phyloP scores from a whole-genome alignment of 2,329 filamentous ascomycete species.

The Coniochaeta prunicola region DNA sequence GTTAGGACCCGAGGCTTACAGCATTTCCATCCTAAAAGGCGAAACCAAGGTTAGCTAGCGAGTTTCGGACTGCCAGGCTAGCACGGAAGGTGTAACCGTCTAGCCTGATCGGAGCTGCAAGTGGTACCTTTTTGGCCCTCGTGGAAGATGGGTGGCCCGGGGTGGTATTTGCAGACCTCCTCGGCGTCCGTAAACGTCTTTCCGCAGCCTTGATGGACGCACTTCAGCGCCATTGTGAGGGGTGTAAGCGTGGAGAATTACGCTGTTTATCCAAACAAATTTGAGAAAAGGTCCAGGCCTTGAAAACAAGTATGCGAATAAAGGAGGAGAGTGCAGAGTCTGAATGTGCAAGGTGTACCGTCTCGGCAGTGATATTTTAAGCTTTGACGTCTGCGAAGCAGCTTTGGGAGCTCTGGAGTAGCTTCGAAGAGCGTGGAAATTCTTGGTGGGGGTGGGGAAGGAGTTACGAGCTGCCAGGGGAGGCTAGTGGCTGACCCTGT shows the following conservation, averaged over 20 bases:
- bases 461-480: slow-evolving; percentile 13
- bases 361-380: background rate
- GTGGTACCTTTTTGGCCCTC: slow-evolving; percentile 90
- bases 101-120: slow-evolving; percentile 1
- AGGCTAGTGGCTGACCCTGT: slow-evolving; percentile 1
- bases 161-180: slow-evolving; percentile 86
- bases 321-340: too few relatives aligned
- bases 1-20: slow-evolving; percentile 95
- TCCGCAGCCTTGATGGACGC: slow-evolving; percentile 92
- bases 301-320: background rate
- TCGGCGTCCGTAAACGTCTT: slow-evolving; percentile 77
- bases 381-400: background rate
- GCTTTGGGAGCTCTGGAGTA: slow-evolving; percentile 9
- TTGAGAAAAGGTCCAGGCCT: background rate
- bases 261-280: background rate
- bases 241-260: background rate
- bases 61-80: slow-evolving; percentile 4
- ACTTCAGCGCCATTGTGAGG: slow-evolving; percentile 65
- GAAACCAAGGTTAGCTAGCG: slow-evolving; percentile 4
- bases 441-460: slow-evolving; percentile 1
- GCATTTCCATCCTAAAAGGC: slow-evolving; percentile 81
- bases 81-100: slow-evolving; percentile 5
- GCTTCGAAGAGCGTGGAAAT: slow-evolving; percentile 18
- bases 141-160: slow-evolving; percentile 89
- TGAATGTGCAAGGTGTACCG: background rate